phyloP scores from a whole-genome alignment of 2,329 filamentous ascomycete species.

The Ceratocystis lukuohia region DNA sequence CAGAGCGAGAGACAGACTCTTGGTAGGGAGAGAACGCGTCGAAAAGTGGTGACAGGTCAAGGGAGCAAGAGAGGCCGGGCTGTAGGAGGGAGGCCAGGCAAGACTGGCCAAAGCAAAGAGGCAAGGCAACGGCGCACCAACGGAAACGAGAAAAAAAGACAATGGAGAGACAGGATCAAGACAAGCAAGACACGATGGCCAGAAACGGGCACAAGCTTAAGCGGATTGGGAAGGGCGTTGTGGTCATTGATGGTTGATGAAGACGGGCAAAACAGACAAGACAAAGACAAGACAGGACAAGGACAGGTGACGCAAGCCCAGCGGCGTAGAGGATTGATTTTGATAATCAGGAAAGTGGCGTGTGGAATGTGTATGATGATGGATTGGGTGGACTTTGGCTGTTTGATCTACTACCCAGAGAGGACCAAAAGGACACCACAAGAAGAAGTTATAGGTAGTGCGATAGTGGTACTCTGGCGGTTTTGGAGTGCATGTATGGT shows the following conservation, averaged over 20 bases:
- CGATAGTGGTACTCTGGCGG: not conserved
- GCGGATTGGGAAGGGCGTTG: not conserved
- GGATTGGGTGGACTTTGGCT: not conserved
- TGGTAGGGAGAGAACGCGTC: not conserved
- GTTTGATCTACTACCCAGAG: not conserved
- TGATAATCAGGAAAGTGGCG: not conserved
- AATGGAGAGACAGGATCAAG: not conserved
- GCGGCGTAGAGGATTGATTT: not conserved
- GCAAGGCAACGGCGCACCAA: constrained; percentile 3
- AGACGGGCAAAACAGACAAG: not conserved
- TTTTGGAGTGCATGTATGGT: not conserved
- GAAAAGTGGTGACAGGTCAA: constrained; percentile 4
- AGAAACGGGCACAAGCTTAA: constrained; percentile 5
- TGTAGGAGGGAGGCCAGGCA: not conserved
- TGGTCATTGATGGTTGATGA: not conserved
- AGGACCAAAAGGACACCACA: too few relatives aligned
- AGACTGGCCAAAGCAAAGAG: not conserved
- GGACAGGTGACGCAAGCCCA: constrained; percentile 2
- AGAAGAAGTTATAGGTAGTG: not conserved
- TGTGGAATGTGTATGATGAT: not conserved
- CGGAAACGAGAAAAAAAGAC: constrained; percentile 1
- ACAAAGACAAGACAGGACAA: not conserved
- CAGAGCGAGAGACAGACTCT: not conserved
- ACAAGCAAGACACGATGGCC: not conserved
- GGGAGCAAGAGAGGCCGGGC: not conserved